Base-by-base conservation (phyloP, 129 eudicot species). In the Saposhnikovia divaricata region DNA sequence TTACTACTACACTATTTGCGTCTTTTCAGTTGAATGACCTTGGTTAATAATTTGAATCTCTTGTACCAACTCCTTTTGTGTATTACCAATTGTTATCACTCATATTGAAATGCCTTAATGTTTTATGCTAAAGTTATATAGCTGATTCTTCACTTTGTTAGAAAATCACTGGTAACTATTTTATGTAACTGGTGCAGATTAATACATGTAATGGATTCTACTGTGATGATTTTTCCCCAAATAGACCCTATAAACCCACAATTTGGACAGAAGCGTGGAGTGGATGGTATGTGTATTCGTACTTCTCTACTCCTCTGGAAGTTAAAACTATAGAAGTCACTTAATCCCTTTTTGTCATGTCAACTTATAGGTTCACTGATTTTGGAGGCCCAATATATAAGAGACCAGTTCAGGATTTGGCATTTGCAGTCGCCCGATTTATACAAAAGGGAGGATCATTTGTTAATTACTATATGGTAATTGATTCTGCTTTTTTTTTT, bases 241-340 rank as follows among this genome's bases (percentile, higher is more conserved):
- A 95, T 80, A 85, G 78, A 82, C 90, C 91, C 61, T 90, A 95
- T 85, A 95, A 95, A 81, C 99, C 99, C n/a, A 84, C 80, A 75
- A 82, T 95, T 23, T 95, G 99, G 99, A 92, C 93, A 0, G 99
- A 95, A 85, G 96, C 97, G 72, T 95, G 98, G 98, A 95, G 88
- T 42, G 99, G 99, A 83, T 95, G 99, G 99, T 95, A 84, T 77
- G 83, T 46, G 31, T 51, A 65, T 21, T 23, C 14, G 5, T 59
- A 14, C 16, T 63, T 86, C 73, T 73, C 13, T 74, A 65, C 40
- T 72, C 72, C 55, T 69, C 65, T 74, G 53, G 28, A 47, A 6
- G 37, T 48, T 57, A n/a, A 4, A 16, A 23, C 39, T 37, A 19
- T 9, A 9, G 31, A 4, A 5, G 42, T 68, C 80, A 59, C 16